phyloP scores from a whole-genome alignment of 2,329 filamentous ascomycete genomes.

The Phoma sp. region DNA sequence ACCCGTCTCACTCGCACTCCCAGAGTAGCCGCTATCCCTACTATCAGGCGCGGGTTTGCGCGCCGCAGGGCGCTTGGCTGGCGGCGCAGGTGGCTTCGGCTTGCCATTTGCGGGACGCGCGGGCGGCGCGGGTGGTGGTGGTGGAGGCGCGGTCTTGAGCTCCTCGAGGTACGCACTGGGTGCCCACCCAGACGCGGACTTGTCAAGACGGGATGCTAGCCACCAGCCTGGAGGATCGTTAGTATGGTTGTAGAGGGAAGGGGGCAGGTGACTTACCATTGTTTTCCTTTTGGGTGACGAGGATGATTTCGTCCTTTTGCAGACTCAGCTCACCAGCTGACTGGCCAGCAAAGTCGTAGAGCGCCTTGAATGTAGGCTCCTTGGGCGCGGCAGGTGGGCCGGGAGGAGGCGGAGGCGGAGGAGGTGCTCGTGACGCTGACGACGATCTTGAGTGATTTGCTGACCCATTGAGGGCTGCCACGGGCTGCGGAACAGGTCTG shows the following conservation, averaged over 20 bases:
- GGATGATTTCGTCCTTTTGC: slow-evolving; percentile 78
- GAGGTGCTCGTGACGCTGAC: slow-evolving; percentile 56
- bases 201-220: slow-evolving; percentile 78
- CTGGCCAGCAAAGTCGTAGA: slow-evolving; percentile 91
- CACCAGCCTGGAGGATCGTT: slow-evolving; percentile 77
- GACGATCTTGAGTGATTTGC: slow-evolving; percentile 51
- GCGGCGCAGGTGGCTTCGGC: slow-evolving; percentile 77
- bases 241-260: slow-evolving; percentile 21
- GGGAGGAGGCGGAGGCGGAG: slow-evolving; percentile 70
- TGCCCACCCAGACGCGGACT: slow-evolving; percentile 85
- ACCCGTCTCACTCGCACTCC: slow-evolving; percentile 47
- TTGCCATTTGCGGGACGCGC: slow-evolving; percentile 73
- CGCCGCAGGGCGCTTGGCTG: slow-evolving; percentile 77
- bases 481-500: slow-evolving; percentile 62
- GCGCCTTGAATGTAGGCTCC: slow-evolving; percentile 84
- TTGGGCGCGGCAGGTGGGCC: slow-evolving; percentile 65
- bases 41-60: slow-evolving; percentile 75
- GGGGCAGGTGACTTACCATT: slow-evolving; percentile 72
- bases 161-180: slow-evolving; percentile 95
- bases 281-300: slow-evolving; percentile 91
- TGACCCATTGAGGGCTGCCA: slow-evolving; percentile 61
- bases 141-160: slow-evolving; percentile 63
- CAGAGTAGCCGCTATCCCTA: slow-evolving; percentile 67
- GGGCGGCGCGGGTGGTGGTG: slow-evolving; percentile 54
- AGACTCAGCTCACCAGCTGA: slow-evolving; percentile 86